A percentile compares a stretch with the other conserved stretches of the same genome.
Conservation (phyloP, 371 early-diverging fungal species). For the Cokeromyces recurvatus region DNA sequence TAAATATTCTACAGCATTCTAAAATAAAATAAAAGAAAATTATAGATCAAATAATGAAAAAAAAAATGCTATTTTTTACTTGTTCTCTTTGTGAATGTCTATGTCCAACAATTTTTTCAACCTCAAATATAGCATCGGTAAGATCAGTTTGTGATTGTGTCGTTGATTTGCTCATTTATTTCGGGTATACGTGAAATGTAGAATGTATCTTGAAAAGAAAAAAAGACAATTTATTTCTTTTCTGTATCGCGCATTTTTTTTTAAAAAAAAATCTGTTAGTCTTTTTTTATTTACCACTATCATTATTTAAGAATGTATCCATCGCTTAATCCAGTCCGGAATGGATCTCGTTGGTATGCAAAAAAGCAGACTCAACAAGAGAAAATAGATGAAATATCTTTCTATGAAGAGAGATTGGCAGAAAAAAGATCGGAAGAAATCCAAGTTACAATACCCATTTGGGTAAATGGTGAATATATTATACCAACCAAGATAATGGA, state of each 20-base stretch:
- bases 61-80: neutral
- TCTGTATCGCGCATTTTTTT: too few relatives aligned
- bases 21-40: neutral
- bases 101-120: conserved; percentile 17
- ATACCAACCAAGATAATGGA: too few relatives aligned
- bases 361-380: neutral
- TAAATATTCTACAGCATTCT: conserved; percentile 19
- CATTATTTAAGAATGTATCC: conserved; percentile 3
- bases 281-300: neutral
- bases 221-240: neutral
- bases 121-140: conserved; percentile 18
- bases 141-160: too few relatives aligned
- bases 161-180: too few relatives aligned
- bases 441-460: too few relatives aligned
- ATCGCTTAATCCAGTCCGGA: neutral
- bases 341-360: conserved; percentile 3
- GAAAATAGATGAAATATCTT: neutral
- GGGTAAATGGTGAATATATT: too few relatives aligned
- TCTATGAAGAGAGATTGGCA: neutral
- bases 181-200: too few relatives aligned
- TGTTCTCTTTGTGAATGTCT: conserved; percentile 1
- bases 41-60: neutral
- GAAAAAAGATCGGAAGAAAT: too few relatives aligned
- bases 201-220: neutral
- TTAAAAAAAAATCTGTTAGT: too few relatives aligned